These are phyloP conservation scores for Corymbia maculata DNA, from an alignment of 345 rosid species.

Conservation along the genomic window DNA sequence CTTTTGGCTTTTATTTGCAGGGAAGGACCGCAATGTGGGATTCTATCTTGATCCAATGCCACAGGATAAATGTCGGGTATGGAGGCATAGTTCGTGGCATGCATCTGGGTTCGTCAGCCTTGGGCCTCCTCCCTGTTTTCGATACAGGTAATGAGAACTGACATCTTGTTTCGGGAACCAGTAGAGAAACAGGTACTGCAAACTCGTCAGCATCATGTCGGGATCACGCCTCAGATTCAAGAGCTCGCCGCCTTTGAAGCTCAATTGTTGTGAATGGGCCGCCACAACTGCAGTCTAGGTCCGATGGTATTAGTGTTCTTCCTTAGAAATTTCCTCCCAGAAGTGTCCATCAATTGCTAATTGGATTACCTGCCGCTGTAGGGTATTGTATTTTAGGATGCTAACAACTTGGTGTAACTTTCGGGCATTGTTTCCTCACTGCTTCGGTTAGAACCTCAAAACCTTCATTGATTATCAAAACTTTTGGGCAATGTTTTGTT, in stretches of 20 bases:
- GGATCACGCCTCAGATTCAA: neutral
- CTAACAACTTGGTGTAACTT: neutral
- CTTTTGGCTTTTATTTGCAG: constrained; percentile 25
- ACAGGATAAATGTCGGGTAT: constrained; percentile 64
- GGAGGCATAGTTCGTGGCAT: constrained; percentile 80
- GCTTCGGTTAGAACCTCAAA: neutral
- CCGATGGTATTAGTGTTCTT: neutral
- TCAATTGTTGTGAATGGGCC: neutral
- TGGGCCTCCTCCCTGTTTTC: constrained; percentile 65
- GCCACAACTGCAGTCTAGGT: neutral
- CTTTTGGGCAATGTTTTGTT: neutral
- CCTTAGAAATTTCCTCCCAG: neutral
- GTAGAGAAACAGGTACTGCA: constrained; percentile 13
- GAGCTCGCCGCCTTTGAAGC: neutral
- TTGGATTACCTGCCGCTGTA: neutral
- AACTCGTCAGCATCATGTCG: neutral
- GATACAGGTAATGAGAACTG: constrained; percentile 23
- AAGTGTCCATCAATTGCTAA: neutral
- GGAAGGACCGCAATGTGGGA: constrained; percentile 95
- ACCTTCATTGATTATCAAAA: neutral
- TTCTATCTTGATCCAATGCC: constrained; percentile 67
- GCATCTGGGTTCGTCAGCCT: constrained; percentile 83
- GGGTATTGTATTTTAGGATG: neutral
- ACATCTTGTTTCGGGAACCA: neutral
- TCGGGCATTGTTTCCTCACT: neutral